phyloP scores from a whole-genome alignment of 345 rosid species.

The Camelina neglecta region DNA sequence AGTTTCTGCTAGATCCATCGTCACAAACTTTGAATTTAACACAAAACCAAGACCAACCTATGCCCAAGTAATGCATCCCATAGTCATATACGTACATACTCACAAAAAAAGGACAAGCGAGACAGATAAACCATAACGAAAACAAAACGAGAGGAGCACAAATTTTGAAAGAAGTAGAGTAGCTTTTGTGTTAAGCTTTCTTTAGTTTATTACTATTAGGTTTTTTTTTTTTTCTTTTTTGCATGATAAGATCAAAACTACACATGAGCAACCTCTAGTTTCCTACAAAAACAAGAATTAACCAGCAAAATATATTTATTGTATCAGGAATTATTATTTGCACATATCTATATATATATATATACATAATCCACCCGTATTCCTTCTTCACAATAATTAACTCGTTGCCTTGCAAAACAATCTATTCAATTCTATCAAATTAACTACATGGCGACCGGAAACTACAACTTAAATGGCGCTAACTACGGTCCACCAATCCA shows the following conservation, averaged over 20 bases:
- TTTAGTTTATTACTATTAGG: not conserved
- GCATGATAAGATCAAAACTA: conserved; percentile 1
- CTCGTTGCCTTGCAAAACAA: conserved; percentile 5
- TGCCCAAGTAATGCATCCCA: not conserved
- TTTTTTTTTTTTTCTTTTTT: not conserved
- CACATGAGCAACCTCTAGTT: not conserved
- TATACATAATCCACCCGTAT: not conserved
- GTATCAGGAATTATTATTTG: not conserved
- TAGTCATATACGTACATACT: conserved; percentile 5
- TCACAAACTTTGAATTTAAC: not conserved
- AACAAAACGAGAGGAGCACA: conserved; percentile 26
- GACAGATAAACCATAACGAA: not conserved
- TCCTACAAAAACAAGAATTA: conserved; percentile 8
- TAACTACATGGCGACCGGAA: conserved; percentile 16
- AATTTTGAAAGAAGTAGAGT: not conserved
- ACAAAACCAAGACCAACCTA: not conserved
- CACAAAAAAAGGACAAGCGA: not conserved
- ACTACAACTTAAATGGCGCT: conserved; percentile 52
- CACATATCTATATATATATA: not conserved
- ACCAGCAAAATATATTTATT: not conserved
- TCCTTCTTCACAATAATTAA: not conserved
- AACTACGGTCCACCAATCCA: conserved; percentile 57
- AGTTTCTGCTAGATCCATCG: conserved; percentile 59
- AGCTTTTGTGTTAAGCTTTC: not conserved
- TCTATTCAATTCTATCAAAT: not conserved